Base-by-base conservation (phyloP, 2,329 filamentous ascomycete genomes). In the Xylariaceae sp. region DNA sequence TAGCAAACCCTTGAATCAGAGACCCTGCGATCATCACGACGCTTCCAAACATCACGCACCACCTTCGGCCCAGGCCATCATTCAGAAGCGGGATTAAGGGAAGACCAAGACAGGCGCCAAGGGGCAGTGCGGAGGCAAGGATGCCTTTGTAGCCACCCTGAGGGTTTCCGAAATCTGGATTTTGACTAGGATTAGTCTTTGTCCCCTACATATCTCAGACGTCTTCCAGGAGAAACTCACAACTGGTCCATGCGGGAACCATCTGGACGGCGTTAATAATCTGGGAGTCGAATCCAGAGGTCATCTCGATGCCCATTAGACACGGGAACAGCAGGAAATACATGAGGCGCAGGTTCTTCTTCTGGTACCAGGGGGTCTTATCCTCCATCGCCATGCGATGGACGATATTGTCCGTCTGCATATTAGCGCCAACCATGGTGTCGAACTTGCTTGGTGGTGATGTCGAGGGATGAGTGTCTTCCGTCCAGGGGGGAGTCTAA, bases 231-330 rank as follows among this genome's bases (percentile, higher is more conserved):
- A 3, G 3, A 16, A 42, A 67, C 73, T 63, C 62, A 74, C 73
- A 75, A 0, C 61, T 10, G 19, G 63, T 64, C 72, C 73, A 75
- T 1, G 69, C 67, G 1, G 73, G 72, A 2, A 75, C 68, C 2
- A 75, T 59, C 59, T 75, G 73, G 2, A 74, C 71, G 20, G 73
- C 66, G 54, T 75, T 75, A 63, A 75, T 75, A 52, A 75, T 75
- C 61, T 75, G 73, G 10, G 73, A 75, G 63, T 75, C 83, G 62
- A 85, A 86, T 0, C 83, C 82, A 3, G 81, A 83, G 0, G 82
- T 85, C 65, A 83, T 83, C 70, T 86, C 82, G 45, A 86, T 83
- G 40, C 82, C 82, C 68, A 85, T 81, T 66, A 80, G 80, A 40
- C 80, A 81, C 12, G 81, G 81, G 48, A 86, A 81, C 46, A 86